Evolutionary conservation across 2,329 filamentous ascomycete genomes (phyloP).

Genomic region (Pseudogymnoascus sp.): DNA sequence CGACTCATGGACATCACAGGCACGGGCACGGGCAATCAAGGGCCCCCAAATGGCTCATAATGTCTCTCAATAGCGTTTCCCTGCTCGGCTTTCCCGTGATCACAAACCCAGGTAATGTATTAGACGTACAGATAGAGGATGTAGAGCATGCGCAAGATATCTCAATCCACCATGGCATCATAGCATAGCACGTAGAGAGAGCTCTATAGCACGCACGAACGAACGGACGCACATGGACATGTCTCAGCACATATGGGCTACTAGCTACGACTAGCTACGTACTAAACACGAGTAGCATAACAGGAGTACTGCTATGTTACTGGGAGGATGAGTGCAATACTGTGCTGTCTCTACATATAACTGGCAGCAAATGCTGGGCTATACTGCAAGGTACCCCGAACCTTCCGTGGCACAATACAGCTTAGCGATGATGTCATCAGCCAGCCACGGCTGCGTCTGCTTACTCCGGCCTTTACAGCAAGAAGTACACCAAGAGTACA

Average conservation of each 20-base stretch:
- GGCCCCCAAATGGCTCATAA: background rate
- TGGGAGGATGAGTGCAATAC: background rate
- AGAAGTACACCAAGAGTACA: background rate
- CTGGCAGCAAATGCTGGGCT: background rate
- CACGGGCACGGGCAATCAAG: too few species aligned
- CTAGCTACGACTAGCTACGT: background rate
- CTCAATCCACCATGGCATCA: background rate
- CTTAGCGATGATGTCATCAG: background rate
- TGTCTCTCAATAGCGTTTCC: background rate
- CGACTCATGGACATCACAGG: background rate
- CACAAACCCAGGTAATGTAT: background rate
- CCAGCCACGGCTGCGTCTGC: background rate
- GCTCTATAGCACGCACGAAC: too few species aligned
- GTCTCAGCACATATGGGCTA: background rate
- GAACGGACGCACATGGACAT: background rate
- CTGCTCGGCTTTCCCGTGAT: background rate
- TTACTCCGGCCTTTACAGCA: background rate
- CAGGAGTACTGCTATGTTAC: too few species aligned
- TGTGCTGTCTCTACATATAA: background rate
- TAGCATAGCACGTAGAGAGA: too few species aligned
- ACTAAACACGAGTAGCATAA: background rate
- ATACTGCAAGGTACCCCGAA: background rate
- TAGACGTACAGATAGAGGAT: background rate
- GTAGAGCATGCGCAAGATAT: too few species aligned
- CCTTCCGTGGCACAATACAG: background rate